Evolutionary conservation across 2,329 filamentous ascomycete genomes (phyloP).

Genomic region (Aspergillus alliaceus): DNA sequence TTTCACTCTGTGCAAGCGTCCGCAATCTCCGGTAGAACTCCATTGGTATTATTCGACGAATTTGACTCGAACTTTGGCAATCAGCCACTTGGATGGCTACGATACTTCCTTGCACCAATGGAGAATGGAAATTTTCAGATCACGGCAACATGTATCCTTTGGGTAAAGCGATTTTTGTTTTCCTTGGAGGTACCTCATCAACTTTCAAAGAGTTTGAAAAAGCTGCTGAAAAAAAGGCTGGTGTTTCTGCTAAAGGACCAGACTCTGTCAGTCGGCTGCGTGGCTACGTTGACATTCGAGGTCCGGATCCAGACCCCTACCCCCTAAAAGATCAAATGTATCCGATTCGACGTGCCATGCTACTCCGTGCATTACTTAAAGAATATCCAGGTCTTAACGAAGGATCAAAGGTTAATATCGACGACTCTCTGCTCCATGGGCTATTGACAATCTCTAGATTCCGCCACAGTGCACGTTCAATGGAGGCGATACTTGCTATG

Average conservation of each 20-base stretch:
- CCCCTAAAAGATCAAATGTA: no score
- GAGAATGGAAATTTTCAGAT: background rate
- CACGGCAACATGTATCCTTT: background rate
- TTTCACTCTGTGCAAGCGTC: no score
- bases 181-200: background rate
- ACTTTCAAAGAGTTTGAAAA: background rate
- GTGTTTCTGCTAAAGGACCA: background rate
- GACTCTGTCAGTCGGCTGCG: background rate
- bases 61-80: background rate
- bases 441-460: background rate
- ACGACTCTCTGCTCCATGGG: background rate
- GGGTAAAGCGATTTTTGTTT: background rate
- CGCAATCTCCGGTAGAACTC: background rate
- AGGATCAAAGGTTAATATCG: background rate
- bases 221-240: no score
- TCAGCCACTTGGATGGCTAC: background rate
- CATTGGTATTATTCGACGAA: background rate
- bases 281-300: background rate
- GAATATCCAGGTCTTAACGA: no score
- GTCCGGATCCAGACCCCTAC: no score
- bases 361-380: no score
- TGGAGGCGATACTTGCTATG: background rate
- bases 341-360: no score
- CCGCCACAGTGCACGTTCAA: constrained; percentile 5
- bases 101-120: background rate